Evolutionary conservation across 305 asterid genomes (phyloP), one percentile per base, ranked within the genome.

Genomic region (Ruellia speciosa): DNA sequence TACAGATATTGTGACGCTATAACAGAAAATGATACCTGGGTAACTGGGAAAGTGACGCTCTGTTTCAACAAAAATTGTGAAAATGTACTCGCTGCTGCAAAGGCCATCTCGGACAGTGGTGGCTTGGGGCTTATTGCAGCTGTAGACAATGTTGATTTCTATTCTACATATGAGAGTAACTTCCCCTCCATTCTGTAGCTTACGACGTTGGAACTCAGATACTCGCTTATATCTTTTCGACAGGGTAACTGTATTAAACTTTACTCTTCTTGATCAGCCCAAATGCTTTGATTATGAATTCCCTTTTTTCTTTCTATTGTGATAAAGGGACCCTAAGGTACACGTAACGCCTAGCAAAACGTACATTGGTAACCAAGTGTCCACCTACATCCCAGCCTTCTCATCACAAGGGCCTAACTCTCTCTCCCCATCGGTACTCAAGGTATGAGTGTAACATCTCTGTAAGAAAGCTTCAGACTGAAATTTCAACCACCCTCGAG

Each of bases 81-180:
- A 3, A 49, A 6, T 0, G 14, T 62, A 6, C 0, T 9, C 18
- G 0, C 0, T 0, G 51, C 64, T 28, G 12, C 16, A 10, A 6
- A 0, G 1, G 7, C 0, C 16, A 64, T 69, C 12, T 18, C 3
- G 2, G 2, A 1, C 0, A 65, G 62, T 13, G 80, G 85, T 14
- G 78, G 75, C 34, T 15, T 58, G 53, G 78, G 85, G 19, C 12
- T 76, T 16, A 66, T 79, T 19, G 61, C 70, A 16, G 71, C 78
- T 19, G 59, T 18, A 50, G 54, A 57, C 14, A 62, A 67, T 14
- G 17, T 39, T 33, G 0, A 8, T 6, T 0, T 7, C 5, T 11
- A 60, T 19, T 14, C 4, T 8, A 0, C 3, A 12, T 60, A 28
- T 14, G 28, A 11, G 14, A 0, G 19, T 0, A 10, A 14, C 56